Conservation (phyloP, 139 green algal species). For the Chlamydomonas sp. region DNA sequence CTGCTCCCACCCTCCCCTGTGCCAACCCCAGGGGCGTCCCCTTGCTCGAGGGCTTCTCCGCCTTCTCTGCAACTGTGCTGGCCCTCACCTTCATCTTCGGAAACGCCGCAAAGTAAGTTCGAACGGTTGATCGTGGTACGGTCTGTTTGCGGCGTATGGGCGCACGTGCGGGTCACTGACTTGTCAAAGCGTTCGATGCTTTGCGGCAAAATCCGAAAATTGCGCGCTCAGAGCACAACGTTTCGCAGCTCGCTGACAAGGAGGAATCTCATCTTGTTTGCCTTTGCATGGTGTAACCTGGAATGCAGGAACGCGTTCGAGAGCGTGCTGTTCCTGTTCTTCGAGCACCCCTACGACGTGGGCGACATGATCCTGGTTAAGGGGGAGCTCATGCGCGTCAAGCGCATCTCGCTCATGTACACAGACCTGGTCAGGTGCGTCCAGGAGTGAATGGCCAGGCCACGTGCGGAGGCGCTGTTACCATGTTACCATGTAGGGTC, state of each 20-base stretch:
- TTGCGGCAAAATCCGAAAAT: too few species aligned
- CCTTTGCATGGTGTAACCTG: background rate
- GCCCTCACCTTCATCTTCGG: conserved; percentile 69
- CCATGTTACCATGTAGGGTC: too few species aligned
- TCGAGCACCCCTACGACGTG: conserved; percentile 54
- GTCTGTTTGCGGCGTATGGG: too few species aligned
- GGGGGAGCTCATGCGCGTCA: conserved; percentile 35
- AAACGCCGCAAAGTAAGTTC: conserved; percentile 52
- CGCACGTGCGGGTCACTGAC: too few species aligned
- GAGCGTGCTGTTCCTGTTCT: conserved; percentile 63
- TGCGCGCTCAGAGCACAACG: too few species aligned
- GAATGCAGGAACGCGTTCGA: conserved; percentile 48
- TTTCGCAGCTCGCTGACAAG: too few species aligned
- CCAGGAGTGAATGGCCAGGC: background rate
- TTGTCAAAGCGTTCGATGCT: too few species aligned
- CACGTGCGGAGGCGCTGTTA: too few species aligned
- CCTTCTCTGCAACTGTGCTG: conserved; percentile 62
- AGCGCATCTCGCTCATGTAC: conserved; percentile 56
- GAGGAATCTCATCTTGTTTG: background rate
- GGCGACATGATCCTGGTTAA: conserved; percentile 52
- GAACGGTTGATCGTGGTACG: too few species aligned
- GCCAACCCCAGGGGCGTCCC: conserved; percentile 16
- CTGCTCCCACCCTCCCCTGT: background rate
- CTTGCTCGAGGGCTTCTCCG: conserved; percentile 50
- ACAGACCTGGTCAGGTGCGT: conserved; percentile 30